Evolutionary conservation across 1,284 basidiomycete genomes (phyloP), one percentile per base, ranked within the genome.

Genomic region (Irpex lacteus): DNA sequence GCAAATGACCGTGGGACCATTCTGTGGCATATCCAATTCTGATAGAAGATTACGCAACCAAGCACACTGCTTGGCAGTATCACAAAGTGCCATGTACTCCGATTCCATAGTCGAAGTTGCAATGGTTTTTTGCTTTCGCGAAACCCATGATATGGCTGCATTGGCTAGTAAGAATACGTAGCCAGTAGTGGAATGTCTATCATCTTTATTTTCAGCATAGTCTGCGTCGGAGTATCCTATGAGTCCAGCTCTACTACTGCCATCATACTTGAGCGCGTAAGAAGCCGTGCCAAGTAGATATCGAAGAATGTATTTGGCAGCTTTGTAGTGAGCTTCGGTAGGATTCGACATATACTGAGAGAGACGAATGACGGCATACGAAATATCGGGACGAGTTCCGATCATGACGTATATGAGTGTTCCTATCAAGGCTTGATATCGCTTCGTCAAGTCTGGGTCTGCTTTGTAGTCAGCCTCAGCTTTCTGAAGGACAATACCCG

Each of bases 211-310:
- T 9, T 49, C 7, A 2, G 72, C 72, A 8, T 72, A 80, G 69
- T 80, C 77, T 0, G 80, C 73, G 66, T 85, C 81, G 0, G 75
- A 73, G 64, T 72, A 83, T 0, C 74, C 80, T 5, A 71, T 19
- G 0, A 82, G 67, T 5, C 63, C 57, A 2, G 49, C 58, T 4
- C 63, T 47, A 5, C 8, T 5, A 1, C 21, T 50, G 1, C 74
- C 73, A 3, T 75, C 72, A 3, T 77, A 72, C 5, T 60, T 60
- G 1, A 83, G 72, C 15, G 67, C 67, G 3, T 76, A 62, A 13
- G 72, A 57, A 4, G 67, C 47, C 0, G 81, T 81, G 5, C 76
- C 75, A 21, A 75, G 72, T 0, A 84, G 72, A 65, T 84, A 84
- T 0, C 72, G 70, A 1, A 82, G 70, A 3, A 81, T 70, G 3